Percentiles rank a stretch among this genome's conserved stretches.
phyloP scores from a whole-genome alignment of 148 eudicot species.

The Cornus florida region DNA sequence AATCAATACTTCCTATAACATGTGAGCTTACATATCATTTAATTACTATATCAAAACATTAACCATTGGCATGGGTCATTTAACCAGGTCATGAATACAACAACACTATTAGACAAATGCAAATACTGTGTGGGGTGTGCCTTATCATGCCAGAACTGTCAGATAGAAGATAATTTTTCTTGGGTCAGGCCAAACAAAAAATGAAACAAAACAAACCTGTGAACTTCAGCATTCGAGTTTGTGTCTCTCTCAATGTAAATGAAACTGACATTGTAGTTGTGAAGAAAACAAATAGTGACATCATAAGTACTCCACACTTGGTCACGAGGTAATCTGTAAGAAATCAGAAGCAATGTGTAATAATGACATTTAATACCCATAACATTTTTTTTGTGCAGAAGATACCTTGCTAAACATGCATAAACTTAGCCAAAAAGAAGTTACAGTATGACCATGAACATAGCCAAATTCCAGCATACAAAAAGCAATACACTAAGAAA shows the following conservation, averaged over 20 bases:
- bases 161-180: background rate
- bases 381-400: background rate
- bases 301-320: conserved; percentile 97
- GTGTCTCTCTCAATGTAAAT: conserved; percentile 96
- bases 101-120: background rate
- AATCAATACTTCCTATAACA: background rate
- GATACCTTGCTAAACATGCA: background rate
- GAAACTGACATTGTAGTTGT: conserved; percentile 99
- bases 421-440: background rate
- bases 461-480: background rate
- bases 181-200: background rate
- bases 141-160: background rate
- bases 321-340: conserved; percentile 91
- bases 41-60: background rate
- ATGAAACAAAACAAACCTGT: conserved; percentile 69
- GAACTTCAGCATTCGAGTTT: conserved; percentile 97
- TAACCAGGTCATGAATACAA: conserved; percentile 5
- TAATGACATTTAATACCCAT: background rate
- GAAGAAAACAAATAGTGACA: conserved; percentile 99
- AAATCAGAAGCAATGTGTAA: conserved; percentile 6
- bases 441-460: background rate
- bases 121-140: background rate
- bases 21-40: background rate
- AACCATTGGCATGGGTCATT: background rate
- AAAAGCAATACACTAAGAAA: background rate